Evolutionary conservation across 1,284 basidiomycete genomes (phyloP).

Genomic region (Fistulina hepatica): DNA sequence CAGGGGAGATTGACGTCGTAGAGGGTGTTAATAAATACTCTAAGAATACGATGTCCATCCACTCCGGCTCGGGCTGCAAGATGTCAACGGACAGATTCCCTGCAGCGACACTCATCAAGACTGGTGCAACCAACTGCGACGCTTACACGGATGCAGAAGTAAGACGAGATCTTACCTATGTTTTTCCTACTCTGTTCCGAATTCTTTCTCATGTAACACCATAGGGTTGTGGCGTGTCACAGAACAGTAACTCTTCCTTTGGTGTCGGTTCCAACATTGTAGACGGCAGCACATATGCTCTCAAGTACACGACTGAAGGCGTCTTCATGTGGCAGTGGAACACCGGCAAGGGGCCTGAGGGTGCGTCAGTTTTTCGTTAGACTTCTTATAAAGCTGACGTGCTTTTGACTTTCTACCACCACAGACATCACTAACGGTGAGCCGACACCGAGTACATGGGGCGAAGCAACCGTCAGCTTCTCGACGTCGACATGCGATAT

Average conservation of each 20-base stretch:
- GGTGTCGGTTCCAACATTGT: conserved; percentile 38
- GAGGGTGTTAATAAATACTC: conserved; percentile 14
- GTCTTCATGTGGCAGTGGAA: conserved; percentile 33
- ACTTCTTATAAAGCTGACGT: background rate
- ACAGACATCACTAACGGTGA: conserved; percentile 31
- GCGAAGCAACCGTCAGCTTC: conserved; percentile 34
- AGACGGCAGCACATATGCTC: conserved; percentile 49
- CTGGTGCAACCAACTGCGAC: conserved; percentile 30
- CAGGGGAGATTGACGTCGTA: conserved; percentile 11
- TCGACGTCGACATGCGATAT: conserved; percentile 30
- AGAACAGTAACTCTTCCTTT: conserved; percentile 30
- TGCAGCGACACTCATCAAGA: conserved; percentile 29
- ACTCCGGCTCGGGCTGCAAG: conserved; percentile 39
- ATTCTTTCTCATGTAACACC: no score
- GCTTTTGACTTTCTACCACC: background rate
- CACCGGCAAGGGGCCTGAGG: background rate
- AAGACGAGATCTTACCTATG: no score
- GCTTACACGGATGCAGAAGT: background rate
- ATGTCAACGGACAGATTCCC: conserved; percentile 30
- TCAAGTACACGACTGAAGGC: conserved; percentile 41
- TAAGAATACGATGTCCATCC: conserved; percentile 35
- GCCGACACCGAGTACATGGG: conserved; percentile 39
- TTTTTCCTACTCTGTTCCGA: no score
- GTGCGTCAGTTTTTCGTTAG: conserved; percentile 21
- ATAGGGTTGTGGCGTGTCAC: conserved; percentile 29